A percentile compares a stretch with the other conserved stretches of the same genome.
Evolutionary conservation across 345 rosid genomes (phyloP).

Genomic region (Jatropha curcas): DNA sequence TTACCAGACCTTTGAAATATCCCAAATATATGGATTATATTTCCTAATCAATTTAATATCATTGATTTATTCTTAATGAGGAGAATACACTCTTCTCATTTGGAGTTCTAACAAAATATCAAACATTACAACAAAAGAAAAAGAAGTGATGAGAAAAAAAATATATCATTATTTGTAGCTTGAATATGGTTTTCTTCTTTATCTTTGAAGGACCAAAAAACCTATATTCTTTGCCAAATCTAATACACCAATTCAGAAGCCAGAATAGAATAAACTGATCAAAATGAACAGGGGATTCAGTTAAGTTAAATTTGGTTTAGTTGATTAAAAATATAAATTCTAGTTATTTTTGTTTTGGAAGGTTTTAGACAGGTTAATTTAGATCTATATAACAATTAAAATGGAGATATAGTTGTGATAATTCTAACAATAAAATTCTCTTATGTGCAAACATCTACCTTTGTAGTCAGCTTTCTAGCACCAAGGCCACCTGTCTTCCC

Average conservation of each 20-base stretch:
- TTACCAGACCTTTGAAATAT: too few species aligned
- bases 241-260: background rate
- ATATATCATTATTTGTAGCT: background rate
- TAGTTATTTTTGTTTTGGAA: background rate
- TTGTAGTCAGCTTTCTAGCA: slow-evolving; percentile 76
- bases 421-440: background rate
- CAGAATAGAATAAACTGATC: background rate
- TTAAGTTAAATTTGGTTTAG: background rate
- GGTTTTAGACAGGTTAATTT: too few species aligned
- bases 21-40: too few species aligned
- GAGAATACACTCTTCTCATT: background rate
- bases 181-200: background rate
- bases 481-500: slow-evolving; percentile 91
- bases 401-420: background rate
- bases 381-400: background rate
- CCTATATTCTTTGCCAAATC: background rate
- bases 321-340: too few species aligned
- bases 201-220: too few species aligned
- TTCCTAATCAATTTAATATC: background rate
- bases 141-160: background rate
- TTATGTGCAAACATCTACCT: slow-evolving; percentile 43
- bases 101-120: background rate
- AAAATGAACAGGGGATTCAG: background rate
- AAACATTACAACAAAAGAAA: background rate
- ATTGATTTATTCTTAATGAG: background rate